Evolutionary conservation across 345 rosid genomes (phyloP), one percentile per base, ranked within the genome.

Genomic region (Eucalyptus curtisii): DNA sequence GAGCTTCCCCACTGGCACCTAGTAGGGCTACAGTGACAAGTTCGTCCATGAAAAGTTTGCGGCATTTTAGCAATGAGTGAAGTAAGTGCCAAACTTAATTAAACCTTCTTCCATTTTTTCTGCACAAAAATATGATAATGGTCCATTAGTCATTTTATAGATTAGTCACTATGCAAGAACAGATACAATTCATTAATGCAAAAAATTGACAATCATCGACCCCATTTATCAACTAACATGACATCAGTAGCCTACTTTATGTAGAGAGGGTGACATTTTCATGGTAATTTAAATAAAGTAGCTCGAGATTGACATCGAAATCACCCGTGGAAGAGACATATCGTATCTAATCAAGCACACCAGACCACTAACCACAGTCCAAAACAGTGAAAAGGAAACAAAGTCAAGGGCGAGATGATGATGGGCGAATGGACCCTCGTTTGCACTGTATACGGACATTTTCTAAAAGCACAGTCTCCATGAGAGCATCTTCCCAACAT

Each of bases 361-460:
- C 45, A 37, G 82, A 37, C 82, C 82, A 19, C 82, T 76, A 37
- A 20, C 82, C 15, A 37, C 82, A 42, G 88, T 86, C 33, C 88
- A 86, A 57, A 68, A 52, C 89, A 87, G 89, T 88, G 93, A 91
- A 91, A 92, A 61, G 85, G 90, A 90, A 90, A 90, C 86, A 91
- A 37, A 89, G 93, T 90, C 59, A 87, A 88, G 31, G 45, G 27
- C 45, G 6, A 37, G 82, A 71, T 91, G 84, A 86, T 92, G 91
- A 81, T 94, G 47, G 61, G 10, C 30, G 30, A 49, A 55, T 50
- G 93, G 93, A 20, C 92, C 95, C 91, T 30, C 61, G 6, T 15
- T 64, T 91, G 91, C 92, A 92, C 92, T 90, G 89, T 53, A 88
- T 6, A 86, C 49, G 49, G 85, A 37, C 88, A 57, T 79, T 37